Conservation (phyloP, 306 rosid species). For the Benincasa hispida region DNA sequence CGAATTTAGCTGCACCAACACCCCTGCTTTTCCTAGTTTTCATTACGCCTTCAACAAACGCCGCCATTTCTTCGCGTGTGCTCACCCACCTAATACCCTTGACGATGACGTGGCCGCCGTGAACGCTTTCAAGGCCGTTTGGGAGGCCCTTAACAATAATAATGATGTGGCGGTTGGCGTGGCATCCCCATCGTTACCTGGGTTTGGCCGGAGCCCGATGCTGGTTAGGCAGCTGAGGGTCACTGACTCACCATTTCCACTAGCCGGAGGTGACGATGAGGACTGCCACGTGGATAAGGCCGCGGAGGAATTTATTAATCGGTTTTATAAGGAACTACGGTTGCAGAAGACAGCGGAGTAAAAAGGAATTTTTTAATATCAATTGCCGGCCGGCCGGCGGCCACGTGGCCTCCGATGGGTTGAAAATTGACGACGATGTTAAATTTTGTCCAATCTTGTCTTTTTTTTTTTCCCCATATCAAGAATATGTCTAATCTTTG, state of each 20-base stretch:
- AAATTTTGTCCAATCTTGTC: background rate
- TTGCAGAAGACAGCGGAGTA: conserved; percentile 1
- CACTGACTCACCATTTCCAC: conserved; percentile 58
- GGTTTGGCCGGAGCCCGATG: conserved; percentile 28
- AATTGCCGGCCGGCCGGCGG: background rate
- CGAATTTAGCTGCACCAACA: conserved; percentile 17
- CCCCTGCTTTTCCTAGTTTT: conserved; percentile 4
- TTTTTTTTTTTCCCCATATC: no score
- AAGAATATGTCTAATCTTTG: background rate
- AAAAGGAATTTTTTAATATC: background rate
- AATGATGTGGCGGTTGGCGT: conserved; percentile 4
- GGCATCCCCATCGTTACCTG: conserved; percentile 29
- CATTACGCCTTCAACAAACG: conserved; percentile 1
- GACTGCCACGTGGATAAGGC: conserved; percentile 44
- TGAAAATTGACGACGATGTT: background rate
- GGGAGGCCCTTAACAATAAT: conserved; percentile 27
- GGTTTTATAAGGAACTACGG: conserved; percentile 49
- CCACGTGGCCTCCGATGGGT: background rate
- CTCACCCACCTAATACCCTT: background rate
- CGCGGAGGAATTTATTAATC: conserved; percentile 70
- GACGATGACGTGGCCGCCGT: background rate
- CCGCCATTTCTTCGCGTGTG: conserved; percentile 3
- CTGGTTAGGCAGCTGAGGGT: conserved; percentile 45
- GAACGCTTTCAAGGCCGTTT: conserved; percentile 2
- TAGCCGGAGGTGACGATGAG: conserved; percentile 13